Evolutionary conservation across 202 grass and related monocot species (phyloP).

Genomic region (Cymbopogon flexuosus): DNA sequence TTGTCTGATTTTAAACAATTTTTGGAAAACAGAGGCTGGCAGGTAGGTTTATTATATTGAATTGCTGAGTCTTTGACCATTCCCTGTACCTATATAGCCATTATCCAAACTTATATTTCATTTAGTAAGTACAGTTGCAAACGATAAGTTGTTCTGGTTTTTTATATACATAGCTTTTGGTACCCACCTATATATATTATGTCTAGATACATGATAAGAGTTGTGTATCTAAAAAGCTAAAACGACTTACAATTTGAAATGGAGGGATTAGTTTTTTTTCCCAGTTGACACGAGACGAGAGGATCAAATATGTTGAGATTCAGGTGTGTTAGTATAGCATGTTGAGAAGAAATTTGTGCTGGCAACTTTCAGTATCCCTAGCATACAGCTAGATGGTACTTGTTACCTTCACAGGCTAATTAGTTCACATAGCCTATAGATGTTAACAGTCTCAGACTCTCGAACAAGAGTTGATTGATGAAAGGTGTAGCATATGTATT

Average conservation of each 20-base stretch:
- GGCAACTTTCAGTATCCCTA: too few relatives aligned
- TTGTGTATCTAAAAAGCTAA: too few relatives aligned
- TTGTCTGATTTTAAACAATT: constrained; percentile 88
- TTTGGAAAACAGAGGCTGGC: constrained; percentile 62
- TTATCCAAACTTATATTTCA: not conserved
- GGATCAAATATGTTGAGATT: not conserved
- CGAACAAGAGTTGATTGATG: not conserved
- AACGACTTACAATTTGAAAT: not conserved
- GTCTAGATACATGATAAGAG: too few relatives aligned
- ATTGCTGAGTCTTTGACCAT: not conserved
- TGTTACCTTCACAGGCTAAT: not conserved
- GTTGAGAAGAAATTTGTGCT: not conserved
- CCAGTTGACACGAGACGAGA: not conserved
- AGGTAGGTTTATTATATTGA: constrained; percentile 38
- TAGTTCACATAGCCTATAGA: not conserved
- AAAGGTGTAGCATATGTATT: not conserved
- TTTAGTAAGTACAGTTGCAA: not conserved
- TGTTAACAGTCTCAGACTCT: not conserved
- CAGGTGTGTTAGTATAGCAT: not conserved
- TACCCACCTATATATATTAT: not conserved
- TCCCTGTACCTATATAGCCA: not conserved
- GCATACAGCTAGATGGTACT: not conserved
- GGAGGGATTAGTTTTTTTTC: not conserved
- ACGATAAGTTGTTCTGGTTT: not conserved
- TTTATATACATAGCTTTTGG: not conserved